phyloP scores from a whole-genome alignment of 1,284 basidiomycete species.

The Phylloboletellus chloephorus region DNA sequence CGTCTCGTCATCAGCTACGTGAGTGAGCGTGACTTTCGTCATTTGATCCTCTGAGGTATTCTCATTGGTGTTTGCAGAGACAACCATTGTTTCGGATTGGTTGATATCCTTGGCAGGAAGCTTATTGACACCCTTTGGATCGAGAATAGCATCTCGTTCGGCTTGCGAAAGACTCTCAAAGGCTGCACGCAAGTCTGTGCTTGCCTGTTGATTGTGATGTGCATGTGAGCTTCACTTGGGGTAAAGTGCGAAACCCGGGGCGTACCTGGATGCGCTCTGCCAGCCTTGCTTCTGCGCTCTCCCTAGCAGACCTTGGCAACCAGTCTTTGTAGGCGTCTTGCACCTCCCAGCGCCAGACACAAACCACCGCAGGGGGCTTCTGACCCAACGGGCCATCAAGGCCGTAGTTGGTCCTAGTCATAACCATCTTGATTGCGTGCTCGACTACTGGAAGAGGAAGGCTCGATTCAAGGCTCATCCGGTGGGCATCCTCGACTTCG shows the following conservation, averaged over 20 bases:
- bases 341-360: constrained; percentile 88
- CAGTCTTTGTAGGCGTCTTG: constrained; percentile 52
- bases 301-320: constrained; percentile 65
- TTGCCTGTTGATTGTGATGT: constrained; percentile 46
- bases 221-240: not conserved
- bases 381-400: constrained; percentile 46
- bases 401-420: constrained; percentile 71
- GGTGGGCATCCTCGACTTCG: constrained; percentile 44
- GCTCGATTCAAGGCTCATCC: constrained; percentile 20
- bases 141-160: constrained; percentile 51
- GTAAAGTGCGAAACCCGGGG: constrained; percentile 3
- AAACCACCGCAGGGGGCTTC: constrained; percentile 54
- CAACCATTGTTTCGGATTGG: constrained; percentile 21
- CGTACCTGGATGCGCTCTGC: constrained; percentile 64
- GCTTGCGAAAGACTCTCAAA: constrained; percentile 54
- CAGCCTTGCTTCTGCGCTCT: constrained; percentile 59
- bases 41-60: constrained; percentile 6
- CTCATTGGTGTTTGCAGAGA: constrained; percentile 6
- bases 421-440: constrained; percentile 52
- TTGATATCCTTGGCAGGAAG: constrained; percentile 37
- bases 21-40: constrained; percentile 28
- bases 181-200: constrained; percentile 45
- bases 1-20: constrained; percentile 33
- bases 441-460: constrained; percentile 55
- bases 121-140: constrained; percentile 44